Evolutionary conservation across 129 eudicot genomes (phyloP), one percentile per base, ranked within the genome.

Genomic region (Scalesia atractyloides): DNA sequence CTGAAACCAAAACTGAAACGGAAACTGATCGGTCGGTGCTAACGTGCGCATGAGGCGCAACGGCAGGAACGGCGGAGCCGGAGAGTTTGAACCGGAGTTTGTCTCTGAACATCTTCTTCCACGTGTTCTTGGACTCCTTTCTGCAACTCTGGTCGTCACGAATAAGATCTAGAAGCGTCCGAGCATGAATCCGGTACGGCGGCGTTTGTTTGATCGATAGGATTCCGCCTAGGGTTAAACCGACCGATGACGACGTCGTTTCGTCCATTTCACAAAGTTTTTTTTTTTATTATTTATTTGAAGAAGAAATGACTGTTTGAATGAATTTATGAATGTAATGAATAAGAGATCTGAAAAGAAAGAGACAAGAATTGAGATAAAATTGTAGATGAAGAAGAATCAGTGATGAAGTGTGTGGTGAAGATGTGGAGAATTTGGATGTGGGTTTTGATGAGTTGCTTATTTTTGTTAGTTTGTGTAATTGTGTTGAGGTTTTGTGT

Each of bases 121-220:
- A 91, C 43, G 74, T 73, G 60, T 37, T 81, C 73, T 73, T 83
- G 26, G 80, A 65, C n/a, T 83, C 82, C 15, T 76, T 76, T 48
- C 73, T 17, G 26, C 22, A 65, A 5, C 67, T 59, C 53, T 78
- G 75, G 39, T 88, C 96, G 6, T 88, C 89, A 0, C 85, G 82
- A 22, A 88, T 88, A 1, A 91, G 76, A 65, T 88, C 97, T 8
- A 86, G 78, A 8, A 89, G 81, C 4, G 91, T 84, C 67, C 93
- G 83, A 37, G 77, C 85, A 1, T 62, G 80, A 15, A 76, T 62
- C 22, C 80, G 70, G 24, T 53, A 37, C 16, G 80, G 81, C 13
- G 81, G 76, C 36, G 77, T 79, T 41, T 72, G 79, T 48, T 81
- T 86, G 54, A 66, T 51, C 66, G 80, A 73, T 0, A 89, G 70